These are phyloP conservation scores for Talaromyces thailandensis DNA, from an alignment of 495 filamentous ascomycete genomes.

Conservation along the genomic window DNA sequence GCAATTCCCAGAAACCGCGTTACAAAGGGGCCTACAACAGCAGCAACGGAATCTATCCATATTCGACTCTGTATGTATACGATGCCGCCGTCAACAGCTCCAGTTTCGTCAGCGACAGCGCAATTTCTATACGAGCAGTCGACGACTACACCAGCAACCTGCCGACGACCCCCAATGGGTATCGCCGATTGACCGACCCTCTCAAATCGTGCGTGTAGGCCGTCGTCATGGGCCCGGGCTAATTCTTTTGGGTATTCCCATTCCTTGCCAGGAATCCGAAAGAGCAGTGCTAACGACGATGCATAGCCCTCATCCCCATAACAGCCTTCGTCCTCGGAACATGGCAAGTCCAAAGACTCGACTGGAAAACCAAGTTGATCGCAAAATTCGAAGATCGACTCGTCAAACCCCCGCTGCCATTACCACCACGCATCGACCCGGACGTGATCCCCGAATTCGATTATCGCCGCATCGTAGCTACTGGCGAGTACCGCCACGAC, in stretches of 20 bases:
- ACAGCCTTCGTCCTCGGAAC: constrained; percentile 85
- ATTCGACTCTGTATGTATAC: constrained; percentile 18
- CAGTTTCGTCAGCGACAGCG: constrained; percentile 5
- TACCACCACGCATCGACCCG: constrained; percentile 76
- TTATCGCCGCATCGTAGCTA: constrained; percentile 75
- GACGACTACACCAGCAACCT: constrained; percentile 7
- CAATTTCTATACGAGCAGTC: constrained; percentile 15
- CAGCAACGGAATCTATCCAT: not conserved
- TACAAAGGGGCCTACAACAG: not conserved
- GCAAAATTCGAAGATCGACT: constrained; percentile 86
- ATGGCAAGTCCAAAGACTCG: constrained; percentile 92
- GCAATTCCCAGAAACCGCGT: not conserved
- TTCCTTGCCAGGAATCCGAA: not conserved
- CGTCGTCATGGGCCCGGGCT: constrained; percentile 73
- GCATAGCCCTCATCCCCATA: constrained; percentile 72
- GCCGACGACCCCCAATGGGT: constrained; percentile 65
- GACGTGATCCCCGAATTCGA: constrained; percentile 79
- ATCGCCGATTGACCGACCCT: constrained; percentile 79
- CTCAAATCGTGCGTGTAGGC: constrained; percentile 61
- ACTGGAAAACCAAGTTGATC: constrained; percentile 87
- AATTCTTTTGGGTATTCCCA: constrained; percentile 58
- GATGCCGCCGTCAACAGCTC: constrained; percentile 18
- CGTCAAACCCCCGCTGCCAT: constrained; percentile 72
- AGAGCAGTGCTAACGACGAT: not conserved
- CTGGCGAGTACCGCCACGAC: constrained; percentile 70